Percentiles rank a stretch among this genome's conserved stretches.
phyloP scores from a whole-genome alignment of 768 basidiomycete species.

The Suillus plorans region DNA sequence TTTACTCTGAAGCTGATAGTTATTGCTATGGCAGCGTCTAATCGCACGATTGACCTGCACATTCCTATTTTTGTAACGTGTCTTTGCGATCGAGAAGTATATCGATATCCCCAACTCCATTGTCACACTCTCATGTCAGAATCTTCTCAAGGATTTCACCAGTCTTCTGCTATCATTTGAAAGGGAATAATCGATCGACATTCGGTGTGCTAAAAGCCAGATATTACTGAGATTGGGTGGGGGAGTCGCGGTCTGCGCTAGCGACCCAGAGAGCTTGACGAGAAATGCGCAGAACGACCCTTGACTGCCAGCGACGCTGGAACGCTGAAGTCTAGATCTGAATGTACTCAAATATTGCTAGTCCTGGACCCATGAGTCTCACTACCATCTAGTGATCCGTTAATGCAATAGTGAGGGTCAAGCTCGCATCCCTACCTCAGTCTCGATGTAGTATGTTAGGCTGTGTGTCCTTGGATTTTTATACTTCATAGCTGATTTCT shows the following conservation, averaged over 20 bases:
- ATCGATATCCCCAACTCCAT: conserved; percentile 58
- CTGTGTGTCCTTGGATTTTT: not conserved
- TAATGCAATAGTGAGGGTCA: not conserved
- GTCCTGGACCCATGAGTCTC: not conserved
- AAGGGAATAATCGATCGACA: conserved; percentile 17
- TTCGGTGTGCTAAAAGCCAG: conserved; percentile 13
- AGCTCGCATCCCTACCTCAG: not conserved
- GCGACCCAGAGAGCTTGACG: conserved; percentile 74
- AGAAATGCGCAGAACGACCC: conserved; percentile 65
- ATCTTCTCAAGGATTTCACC: conserved; percentile 44
- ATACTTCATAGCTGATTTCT: not conserved
- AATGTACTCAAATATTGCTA: no score
- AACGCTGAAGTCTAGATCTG: no score
- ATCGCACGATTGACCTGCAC: conserved; percentile 58
- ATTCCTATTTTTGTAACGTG: conserved; percentile 79
- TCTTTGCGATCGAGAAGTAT: conserved; percentile 70
- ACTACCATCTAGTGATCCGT: not conserved
- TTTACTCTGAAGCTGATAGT: conserved; percentile 49
- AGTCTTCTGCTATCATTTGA: conserved; percentile 19
- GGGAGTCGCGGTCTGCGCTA: conserved; percentile 75
- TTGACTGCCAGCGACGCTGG: no score
- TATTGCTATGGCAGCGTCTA: conserved; percentile 39
- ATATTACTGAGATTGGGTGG: conserved; percentile 39
- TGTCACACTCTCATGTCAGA: conserved; percentile 44
- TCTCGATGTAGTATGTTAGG: not conserved